Percentiles rank a stretch among this genome's conserved stretches.
Evolutionary conservation across 192 early-diverging fungal genomes (phyloP).

Genomic region (Anaeromyces robustus): DNA sequence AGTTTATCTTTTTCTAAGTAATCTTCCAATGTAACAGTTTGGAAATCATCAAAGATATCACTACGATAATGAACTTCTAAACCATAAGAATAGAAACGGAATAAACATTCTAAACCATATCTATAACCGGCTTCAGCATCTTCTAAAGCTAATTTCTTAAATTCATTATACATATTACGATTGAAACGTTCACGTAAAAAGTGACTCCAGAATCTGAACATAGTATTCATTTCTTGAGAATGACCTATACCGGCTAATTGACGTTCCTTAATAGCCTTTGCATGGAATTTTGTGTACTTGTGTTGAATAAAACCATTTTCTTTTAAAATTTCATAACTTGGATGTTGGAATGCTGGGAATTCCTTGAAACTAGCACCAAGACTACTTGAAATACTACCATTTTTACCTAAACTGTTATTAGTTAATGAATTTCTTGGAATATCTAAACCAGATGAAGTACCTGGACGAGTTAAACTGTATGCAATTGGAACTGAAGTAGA

Average conservation of each 20-base stretch:
- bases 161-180: conserved; percentile 84
- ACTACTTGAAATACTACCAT: background rate
- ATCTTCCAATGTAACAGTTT: conserved; percentile 64
- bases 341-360: conserved; percentile 41
- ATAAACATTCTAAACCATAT: conserved; percentile 93
- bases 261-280: conserved; percentile 84
- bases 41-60: conserved; percentile 79
- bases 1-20: conserved; percentile 26
- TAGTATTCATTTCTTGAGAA: conserved; percentile 91
- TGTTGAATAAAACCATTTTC: conserved; percentile 97
- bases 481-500: background rate
- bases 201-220: conserved; percentile 96
- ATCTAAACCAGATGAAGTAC: background rate
- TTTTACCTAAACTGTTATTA: background rate
- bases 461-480: background rate
- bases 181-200: conserved; percentile 95
- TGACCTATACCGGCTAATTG: conserved; percentile 76
- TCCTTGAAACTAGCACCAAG: background rate
- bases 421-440: background rate
- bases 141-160: conserved; percentile 74
- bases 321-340: conserved; percentile 78
- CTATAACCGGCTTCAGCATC: conserved; percentile 75
- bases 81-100: conserved; percentile 94
- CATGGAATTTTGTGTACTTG: conserved; percentile 88
- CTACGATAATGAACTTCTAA: conserved; percentile 74